These are phyloP conservation scores for Climacium dendroides DNA, from an alignment of 225 moss, liverwort and hornwort genomes.

Conservation along the genomic window DNA sequence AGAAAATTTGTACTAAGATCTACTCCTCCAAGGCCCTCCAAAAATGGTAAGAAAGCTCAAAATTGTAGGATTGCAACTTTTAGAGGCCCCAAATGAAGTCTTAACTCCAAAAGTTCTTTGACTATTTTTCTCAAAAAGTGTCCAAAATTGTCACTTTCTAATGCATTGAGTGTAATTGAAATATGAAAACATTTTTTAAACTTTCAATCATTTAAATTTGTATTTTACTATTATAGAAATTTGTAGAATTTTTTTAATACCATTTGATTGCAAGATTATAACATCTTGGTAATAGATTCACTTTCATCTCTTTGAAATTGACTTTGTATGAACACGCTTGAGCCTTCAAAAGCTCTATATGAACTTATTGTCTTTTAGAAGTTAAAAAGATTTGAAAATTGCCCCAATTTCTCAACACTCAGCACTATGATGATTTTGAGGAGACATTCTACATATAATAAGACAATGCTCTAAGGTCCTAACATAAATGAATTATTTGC, in stretches of 20 bases:
- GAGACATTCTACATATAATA: not conserved
- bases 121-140: not conserved
- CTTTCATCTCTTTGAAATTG: too few relatives aligned
- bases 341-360: too few relatives aligned
- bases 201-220: too few relatives aligned
- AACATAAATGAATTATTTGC: too few relatives aligned
- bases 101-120: not conserved
- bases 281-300: too few relatives aligned
- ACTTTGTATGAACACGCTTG: too few relatives aligned
- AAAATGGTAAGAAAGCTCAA: not conserved
- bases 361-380: too few relatives aligned
- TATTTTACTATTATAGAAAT: too few relatives aligned
- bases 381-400: too few relatives aligned
- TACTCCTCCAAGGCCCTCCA: fast-evolving
- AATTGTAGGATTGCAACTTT: not conserved
- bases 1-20: not conserved
- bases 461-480: not conserved
- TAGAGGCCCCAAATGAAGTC: not conserved
- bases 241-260: too few relatives aligned
- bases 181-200: too few relatives aligned
- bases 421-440: not conserved
- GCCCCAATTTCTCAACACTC: not conserved
- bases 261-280: not conserved
- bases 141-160: not conserved
- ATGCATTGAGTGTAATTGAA: too few relatives aligned